phyloP scores from a whole-genome alignment of 2,329 filamentous ascomycete species.

The Zalaria sp. region DNA sequence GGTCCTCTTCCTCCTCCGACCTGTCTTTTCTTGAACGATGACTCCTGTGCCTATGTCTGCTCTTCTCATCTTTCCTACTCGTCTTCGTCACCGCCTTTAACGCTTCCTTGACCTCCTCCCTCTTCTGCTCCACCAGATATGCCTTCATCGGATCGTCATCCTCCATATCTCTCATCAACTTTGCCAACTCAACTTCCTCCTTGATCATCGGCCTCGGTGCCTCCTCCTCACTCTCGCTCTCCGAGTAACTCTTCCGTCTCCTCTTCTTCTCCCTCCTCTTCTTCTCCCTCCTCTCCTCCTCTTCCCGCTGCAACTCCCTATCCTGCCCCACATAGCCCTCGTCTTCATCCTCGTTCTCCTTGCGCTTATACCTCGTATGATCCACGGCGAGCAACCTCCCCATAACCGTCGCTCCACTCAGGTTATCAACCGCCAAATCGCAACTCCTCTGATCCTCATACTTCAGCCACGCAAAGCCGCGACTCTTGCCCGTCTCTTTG shows the following conservation, averaged over 20 bases:
- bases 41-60: constrained; percentile 34
- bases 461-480: constrained; percentile 90
- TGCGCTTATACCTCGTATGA: constrained; percentile 80
- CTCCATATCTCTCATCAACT: constrained; percentile 58
- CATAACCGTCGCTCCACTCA: constrained; percentile 72
- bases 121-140: constrained; percentile 81
- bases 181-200: constrained; percentile 68
- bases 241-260: constrained; percentile 26
- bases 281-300: constrained; percentile 27
- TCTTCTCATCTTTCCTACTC: constrained; percentile 23
- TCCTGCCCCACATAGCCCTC: constrained; percentile 42
- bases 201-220: constrained; percentile 49
- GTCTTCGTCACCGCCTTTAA: constrained; percentile 39
- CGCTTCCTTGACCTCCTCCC: constrained; percentile 68
- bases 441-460: constrained; percentile 97
- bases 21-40: constrained; percentile 16
- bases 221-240: constrained; percentile 24
- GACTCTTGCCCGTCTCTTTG: constrained; percentile 90
- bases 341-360: constrained; percentile 50
- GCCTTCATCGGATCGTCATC: constrained; percentile 97
- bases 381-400: constrained; percentile 76
- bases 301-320: constrained; percentile 24
- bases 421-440: constrained; percentile 89
- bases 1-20: constrained; percentile 6
- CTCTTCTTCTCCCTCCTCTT: constrained; percentile 30